Percentiles rank a stretch among this genome's conserved stretches.
phyloP scores from a whole-genome alignment of 495 filamentous ascomycete species.

The Elaphomyces granulatus region DNA sequence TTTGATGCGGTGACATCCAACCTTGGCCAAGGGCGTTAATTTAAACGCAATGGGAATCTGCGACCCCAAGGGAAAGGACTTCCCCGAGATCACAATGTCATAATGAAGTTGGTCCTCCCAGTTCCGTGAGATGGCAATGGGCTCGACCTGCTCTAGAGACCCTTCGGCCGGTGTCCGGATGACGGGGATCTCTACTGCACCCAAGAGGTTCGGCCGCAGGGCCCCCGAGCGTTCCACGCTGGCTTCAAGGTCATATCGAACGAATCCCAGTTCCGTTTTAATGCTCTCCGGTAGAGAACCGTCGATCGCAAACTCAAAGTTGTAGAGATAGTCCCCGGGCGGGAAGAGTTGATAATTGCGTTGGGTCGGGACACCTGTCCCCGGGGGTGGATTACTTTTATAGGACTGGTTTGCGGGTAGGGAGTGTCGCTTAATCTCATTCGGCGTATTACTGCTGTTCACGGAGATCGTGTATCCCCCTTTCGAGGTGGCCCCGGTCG shows the following conservation, averaged over 20 bases:
- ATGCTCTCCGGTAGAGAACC: slow-evolving; percentile 86
- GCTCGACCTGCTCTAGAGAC: slow-evolving; percentile 85
- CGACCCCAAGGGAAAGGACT: slow-evolving; percentile 87
- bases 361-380: slow-evolving; percentile 49
- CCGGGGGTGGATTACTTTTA: slow-evolving; percentile 53
- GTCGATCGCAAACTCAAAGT: slow-evolving; percentile 89
- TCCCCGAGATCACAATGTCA: slow-evolving; percentile 96
- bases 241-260: slow-evolving; percentile 82
- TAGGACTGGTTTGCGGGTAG: slow-evolving; percentile 66
- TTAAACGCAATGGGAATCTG: slow-evolving; percentile 97
- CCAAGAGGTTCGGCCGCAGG: slow-evolving; percentile 81
- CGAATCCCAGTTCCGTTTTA: slow-evolving; percentile 72
- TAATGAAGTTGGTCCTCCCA: slow-evolving; percentile 99
- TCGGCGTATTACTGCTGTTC: slow-evolving; percentile 20
- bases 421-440: slow-evolving; percentile 53
- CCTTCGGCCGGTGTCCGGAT: slow-evolving; percentile 83
- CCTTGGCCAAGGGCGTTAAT: slow-evolving; percentile 87
- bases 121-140: slow-evolving; percentile 89
- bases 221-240: slow-evolving; percentile 80
- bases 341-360: slow-evolving; percentile 84
- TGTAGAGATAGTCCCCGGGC: slow-evolving; percentile 86
- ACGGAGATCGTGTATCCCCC: slow-evolving; percentile 24
- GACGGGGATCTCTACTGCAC: slow-evolving; percentile 69
- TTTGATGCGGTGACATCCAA: slow-evolving; percentile 92
- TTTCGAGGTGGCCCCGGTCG: slow-evolving; percentile 22